Evolutionary conservation across 495 filamentous ascomycete species (phyloP).

Genomic region (Hyaloscypha finlandica): DNA sequence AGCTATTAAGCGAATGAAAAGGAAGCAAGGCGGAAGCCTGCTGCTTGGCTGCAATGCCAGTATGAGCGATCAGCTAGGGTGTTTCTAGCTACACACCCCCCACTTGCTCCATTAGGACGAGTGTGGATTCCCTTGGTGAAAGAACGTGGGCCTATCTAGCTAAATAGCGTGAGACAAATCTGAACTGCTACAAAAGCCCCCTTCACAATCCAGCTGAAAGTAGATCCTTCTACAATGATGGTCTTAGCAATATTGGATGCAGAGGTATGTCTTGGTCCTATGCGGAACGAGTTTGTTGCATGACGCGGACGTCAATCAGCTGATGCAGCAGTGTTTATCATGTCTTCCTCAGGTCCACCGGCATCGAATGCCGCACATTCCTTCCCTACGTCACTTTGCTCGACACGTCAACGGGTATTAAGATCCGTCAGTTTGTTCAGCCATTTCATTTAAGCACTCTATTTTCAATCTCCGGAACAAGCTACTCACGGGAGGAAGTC

Average conservation of each 20-base stretch:
- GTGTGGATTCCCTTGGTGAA: slow-evolving; percentile 1
- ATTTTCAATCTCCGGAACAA: no score
- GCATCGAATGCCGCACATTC: background rate
- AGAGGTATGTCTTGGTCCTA: slow-evolving; percentile 1
- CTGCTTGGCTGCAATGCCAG: background rate
- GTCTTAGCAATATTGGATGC: background rate
- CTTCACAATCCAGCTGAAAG: no score
- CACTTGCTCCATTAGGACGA: slow-evolving; percentile 4
- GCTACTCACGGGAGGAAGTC: no score
- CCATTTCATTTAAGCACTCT: no score
- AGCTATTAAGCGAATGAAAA: slow-evolving; percentile 19
- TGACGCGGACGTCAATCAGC: no score
- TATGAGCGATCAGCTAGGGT: background rate
- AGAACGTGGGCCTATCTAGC: background rate
- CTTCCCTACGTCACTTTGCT: background rate
- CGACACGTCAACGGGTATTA: background rate
- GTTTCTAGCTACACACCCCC: background rate
- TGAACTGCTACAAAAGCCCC: no score
- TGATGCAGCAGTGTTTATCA: no score
- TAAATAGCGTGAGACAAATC: no score
- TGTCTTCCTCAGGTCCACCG: background rate
- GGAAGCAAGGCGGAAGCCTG: background rate
- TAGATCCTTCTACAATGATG: no score
- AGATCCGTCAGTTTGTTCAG: no score
- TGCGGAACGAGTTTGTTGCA: background rate